Base-by-base conservation (phyloP, 2,329 filamentous ascomycete genomes). In the Zasmidium cellare region DNA sequence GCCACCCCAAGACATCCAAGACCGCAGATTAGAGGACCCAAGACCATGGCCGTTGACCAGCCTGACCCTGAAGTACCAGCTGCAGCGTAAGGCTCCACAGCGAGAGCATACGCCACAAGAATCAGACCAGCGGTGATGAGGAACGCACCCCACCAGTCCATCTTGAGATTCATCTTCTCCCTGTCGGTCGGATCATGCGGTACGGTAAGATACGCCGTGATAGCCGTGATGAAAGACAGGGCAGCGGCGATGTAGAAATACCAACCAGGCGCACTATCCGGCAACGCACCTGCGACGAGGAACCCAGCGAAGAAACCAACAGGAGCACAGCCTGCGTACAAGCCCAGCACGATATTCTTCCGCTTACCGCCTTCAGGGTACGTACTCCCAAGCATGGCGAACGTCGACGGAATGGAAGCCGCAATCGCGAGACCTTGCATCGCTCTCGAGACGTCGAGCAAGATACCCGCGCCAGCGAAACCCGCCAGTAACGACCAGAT, bases 351-450 rank as follows among this genome's bases (percentile, higher is more conserved):
- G 12, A 72, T 55, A 45, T 74, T 75, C 56, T 68, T 69, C 1
- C 72, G 61, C 11, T 64, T 67, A 3, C 72, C 71, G 16, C 35
- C 35, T 24, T 71, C 65, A 2, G 64, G 62, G 54, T 73, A 75
- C 22, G 70, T 68, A 48, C 60, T 65, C 1, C 68, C 69, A 9
- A 75, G 64, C 64, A 75, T 67, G 9, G 70, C 65, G 31, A 74
- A 73, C 3, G 66, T 70, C 2, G 67, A 67, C 2, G 72, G 72
- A 9, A 65, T 70, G 46, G 71, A 74, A 0, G 72, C 71, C 6
- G 72, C 72, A 44, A 74, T 69, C 6, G 71, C 71, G 2, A 74
- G 59, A 1, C 72, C 72, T 59, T 75, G 72, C 70, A 74, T 72
- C 2, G 72, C 72, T 22, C 72, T 62, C 7, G 69, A 60, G 14